A percentile compares a stretch with the other conserved stretches of the same genome.
Evolutionary conservation across 306 rosid genomes (phyloP).

Genomic region (Lagenaria siceraria): DNA sequence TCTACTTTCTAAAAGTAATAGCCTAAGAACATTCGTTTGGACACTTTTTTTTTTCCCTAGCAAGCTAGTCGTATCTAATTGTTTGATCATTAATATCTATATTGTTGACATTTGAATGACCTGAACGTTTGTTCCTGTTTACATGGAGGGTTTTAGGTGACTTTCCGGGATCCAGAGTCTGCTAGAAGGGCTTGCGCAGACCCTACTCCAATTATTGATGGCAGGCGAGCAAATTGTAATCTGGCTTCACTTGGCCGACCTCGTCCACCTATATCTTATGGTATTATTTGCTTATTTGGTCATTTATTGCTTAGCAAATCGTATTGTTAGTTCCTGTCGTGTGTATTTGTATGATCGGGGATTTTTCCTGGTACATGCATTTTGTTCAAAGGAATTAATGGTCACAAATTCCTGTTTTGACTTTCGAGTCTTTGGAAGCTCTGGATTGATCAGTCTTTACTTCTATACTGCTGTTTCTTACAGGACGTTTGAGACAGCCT

Average conservation of each 20-base stretch:
- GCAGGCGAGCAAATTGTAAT: constrained; percentile 92
- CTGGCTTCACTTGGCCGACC: constrained; percentile 91
- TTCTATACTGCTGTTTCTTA: constrained; percentile 10
- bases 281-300: constrained; percentile 19
- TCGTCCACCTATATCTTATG: constrained; percentile 47
- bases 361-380: background rate
- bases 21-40: background rate
- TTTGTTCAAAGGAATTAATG: background rate
- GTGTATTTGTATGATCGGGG: background rate
- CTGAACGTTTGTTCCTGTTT: constrained; percentile 45
- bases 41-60: background rate
- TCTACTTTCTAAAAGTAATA: background rate
- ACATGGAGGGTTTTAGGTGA: constrained; percentile 95
- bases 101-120: constrained; percentile 31
- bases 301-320: background rate
- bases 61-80: background rate
- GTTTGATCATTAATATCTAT: background rate
- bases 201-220: constrained; percentile 83
- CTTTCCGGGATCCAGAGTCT: constrained; percentile 92
- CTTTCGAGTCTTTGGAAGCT: background rate
- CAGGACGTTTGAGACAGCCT: constrained; percentile 61
- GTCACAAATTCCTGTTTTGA: background rate
- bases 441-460: background rate
- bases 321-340: background rate
- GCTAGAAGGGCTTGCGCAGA: constrained; percentile 88